Evolutionary conservation across 208 protist genomes (phyloP).

Genomic region (Balamuthia mandrillaris): DNA sequence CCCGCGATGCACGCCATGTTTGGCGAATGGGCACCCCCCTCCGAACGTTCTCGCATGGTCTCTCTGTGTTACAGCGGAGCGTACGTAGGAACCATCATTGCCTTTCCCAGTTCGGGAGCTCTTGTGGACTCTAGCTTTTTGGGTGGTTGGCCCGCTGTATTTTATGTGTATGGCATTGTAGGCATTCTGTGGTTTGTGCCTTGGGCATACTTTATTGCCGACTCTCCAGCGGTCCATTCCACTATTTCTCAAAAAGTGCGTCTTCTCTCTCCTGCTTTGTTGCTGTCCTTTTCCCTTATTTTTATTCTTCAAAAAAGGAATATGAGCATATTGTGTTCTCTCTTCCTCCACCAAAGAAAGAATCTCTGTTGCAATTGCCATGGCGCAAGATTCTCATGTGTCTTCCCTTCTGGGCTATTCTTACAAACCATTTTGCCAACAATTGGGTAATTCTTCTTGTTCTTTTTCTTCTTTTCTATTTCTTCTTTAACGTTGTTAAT

Average conservation of each 20-base stretch:
- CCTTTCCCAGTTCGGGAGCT: not conserved
- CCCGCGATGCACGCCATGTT: constrained; percentile 9
- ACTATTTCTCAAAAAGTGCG: not conserved
- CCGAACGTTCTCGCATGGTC: not conserved
- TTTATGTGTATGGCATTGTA: constrained; percentile 1
- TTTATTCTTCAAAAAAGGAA: not conserved
- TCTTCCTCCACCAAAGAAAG: not conserved
- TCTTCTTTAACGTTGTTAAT: not conserved
- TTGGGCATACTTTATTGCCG: not conserved
- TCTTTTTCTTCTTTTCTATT: not conserved
- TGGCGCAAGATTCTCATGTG: not conserved
- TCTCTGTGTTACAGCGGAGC: not conserved
- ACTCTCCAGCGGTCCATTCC: not conserved
- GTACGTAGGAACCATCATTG: not conserved
- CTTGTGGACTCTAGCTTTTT: not conserved
- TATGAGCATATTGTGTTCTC: not conserved
- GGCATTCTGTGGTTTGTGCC: not conserved
- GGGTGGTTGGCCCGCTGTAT: not conserved
- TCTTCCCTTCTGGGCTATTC: constrained; percentile 9
- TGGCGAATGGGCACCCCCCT: not conserved
- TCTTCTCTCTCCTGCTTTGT: not conserved
- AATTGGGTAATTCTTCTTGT: not conserved
- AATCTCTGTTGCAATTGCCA: not conserved
- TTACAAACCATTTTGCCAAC: not conserved
- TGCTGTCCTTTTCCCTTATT: not conserved